These are phyloP conservation scores for Parietaria judaica DNA, from an alignment of 306 rosid genomes.

Conservation along the genomic window DNA sequence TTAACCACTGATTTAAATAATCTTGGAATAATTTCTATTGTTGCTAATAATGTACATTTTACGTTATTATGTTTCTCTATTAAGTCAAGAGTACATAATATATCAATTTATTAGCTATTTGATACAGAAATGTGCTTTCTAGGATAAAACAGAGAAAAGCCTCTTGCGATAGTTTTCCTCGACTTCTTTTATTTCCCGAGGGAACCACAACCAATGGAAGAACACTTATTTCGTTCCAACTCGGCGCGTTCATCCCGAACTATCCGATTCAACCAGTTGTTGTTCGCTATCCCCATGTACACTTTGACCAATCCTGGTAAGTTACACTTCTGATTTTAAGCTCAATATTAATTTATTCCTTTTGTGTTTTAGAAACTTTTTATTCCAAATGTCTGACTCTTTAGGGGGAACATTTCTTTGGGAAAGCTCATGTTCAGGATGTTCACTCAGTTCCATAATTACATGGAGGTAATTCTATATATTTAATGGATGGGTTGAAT, in stretches of 20 bases:
- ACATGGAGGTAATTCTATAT: slow-evolving; percentile 57
- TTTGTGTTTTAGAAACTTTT: slow-evolving; percentile 12
- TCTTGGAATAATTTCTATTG: too few species aligned
- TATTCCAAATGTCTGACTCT: slow-evolving; percentile 14
- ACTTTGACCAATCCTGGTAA: slow-evolving; percentile 98
- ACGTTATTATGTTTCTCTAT: too few species aligned
- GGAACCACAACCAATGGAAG: slow-evolving; percentile 97
- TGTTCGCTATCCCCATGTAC: slow-evolving; percentile 93
- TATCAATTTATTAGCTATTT: slow-evolving; percentile 75
- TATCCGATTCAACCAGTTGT: slow-evolving; percentile 76
- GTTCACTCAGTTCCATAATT: slow-evolving; percentile 96
- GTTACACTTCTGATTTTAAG: slow-evolving; percentile 20
- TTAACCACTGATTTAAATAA: too few species aligned
- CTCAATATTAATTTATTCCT: slow-evolving; percentile 19
- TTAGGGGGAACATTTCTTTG: slow-evolving; percentile 83
- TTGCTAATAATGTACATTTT: too few species aligned
- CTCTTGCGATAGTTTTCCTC: slow-evolving; percentile 74
- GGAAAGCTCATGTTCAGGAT: slow-evolving; percentile 80
- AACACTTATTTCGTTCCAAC: slow-evolving; percentile 84
- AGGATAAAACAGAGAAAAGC: slow-evolving; percentile 99
- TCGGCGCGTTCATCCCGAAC: slow-evolving; percentile 89
- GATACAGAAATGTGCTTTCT: slow-evolving; percentile 90
- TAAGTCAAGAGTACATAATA: neutral
- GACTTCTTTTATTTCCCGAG: slow-evolving; percentile 89
- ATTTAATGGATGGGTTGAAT: neutral